A percentile compares a stretch with the other conserved stretches of the same genome.
Evolutionary conservation across 805 yeast genomes (phyloP).

Genomic region (Starmerella floris): DNA sequence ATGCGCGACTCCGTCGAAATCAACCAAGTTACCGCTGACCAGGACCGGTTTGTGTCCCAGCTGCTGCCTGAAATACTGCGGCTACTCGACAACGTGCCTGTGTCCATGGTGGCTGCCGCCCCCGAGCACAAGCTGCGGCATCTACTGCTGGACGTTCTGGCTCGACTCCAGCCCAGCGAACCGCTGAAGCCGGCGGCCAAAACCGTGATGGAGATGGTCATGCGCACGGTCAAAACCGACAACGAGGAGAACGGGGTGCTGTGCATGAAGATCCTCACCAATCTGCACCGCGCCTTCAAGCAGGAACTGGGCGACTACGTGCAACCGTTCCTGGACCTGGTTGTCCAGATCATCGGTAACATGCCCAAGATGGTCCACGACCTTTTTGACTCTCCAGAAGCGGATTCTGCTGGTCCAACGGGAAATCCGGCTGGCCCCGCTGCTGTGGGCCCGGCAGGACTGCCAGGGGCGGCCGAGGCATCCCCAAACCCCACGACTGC

Average conservation of each 20-base stretch:
- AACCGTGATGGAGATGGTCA: constrained; percentile 45
- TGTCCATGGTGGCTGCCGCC: constrained; percentile 13
- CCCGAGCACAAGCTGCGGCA: constrained; percentile 46
- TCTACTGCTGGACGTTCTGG: constrained; percentile 62
- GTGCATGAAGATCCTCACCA: constrained; percentile 76
- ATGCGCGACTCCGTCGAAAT: constrained; percentile 77
- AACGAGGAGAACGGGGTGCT: constrained; percentile 93
- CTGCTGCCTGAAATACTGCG: constrained; percentile 57
- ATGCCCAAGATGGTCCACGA: constrained; percentile 62
- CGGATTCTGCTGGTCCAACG: background rate
- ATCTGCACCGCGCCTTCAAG: constrained; percentile 76
- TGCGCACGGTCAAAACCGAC: constrained; percentile 51
- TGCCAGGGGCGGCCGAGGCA: background rate
- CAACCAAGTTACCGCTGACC: constrained; percentile 67
- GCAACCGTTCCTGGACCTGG: constrained; percentile 61
- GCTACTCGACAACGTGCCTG: constrained; percentile 51
- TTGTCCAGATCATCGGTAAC: constrained; percentile 63
- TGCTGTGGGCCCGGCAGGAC: background rate
- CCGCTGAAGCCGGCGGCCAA: constrained; percentile 58
- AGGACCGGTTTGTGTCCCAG: constrained; percentile 57
- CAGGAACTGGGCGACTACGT: constrained; percentile 53
- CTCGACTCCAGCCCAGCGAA: constrained; percentile 72
- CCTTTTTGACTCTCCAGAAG: constrained; percentile 36
- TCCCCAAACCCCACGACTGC: constrained; percentile 27
- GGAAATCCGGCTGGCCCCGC: background rate